phyloP scores from a whole-genome alignment of 2,329 filamentous ascomycete genomes.

The Colletotrichum noveboracense region DNA sequence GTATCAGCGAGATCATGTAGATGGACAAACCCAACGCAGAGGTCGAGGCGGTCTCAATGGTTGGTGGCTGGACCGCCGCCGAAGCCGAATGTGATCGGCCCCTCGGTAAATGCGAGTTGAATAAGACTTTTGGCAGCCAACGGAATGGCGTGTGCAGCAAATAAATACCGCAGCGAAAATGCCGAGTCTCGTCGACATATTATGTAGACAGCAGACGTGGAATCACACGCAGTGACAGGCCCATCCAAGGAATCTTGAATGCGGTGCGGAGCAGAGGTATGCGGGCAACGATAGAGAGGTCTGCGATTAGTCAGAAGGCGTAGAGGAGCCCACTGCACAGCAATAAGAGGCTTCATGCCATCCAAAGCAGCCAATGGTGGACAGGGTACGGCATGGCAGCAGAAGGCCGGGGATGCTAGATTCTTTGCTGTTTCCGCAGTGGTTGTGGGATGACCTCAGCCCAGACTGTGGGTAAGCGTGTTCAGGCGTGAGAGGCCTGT shows the following conservation, averaged over 20 bases:
- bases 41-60: neutral
- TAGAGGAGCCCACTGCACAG: neutral
- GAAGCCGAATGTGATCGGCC: slow-evolving; percentile 6
- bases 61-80: slow-evolving; percentile 3
- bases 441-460: neutral
- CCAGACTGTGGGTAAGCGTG: neutral
- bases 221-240: neutral
- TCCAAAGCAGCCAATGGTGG: neutral
- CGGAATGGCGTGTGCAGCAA: neutral
- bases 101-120: neutral
- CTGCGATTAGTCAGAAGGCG: slow-evolving; percentile 9
- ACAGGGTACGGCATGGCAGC: neutral
- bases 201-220: neutral
- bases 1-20: slow-evolving; percentile 11
- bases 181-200: neutral
- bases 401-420: neutral
- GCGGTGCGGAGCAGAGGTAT: neutral
- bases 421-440: neutral
- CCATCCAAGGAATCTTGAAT: neutral
- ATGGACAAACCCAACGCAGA: slow-evolving; percentile 11
- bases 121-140: neutral
- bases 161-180: slow-evolving; percentile 11
- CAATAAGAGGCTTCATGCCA: slow-evolving; percentile 8
- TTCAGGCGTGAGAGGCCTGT: neutral
- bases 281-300: slow-evolving; percentile 3